A percentile compares a stretch with the other conserved stretches of the same genome.
Conservation (phyloP, 164 flowering plant species). For the Nelumbo lutea region DNA sequence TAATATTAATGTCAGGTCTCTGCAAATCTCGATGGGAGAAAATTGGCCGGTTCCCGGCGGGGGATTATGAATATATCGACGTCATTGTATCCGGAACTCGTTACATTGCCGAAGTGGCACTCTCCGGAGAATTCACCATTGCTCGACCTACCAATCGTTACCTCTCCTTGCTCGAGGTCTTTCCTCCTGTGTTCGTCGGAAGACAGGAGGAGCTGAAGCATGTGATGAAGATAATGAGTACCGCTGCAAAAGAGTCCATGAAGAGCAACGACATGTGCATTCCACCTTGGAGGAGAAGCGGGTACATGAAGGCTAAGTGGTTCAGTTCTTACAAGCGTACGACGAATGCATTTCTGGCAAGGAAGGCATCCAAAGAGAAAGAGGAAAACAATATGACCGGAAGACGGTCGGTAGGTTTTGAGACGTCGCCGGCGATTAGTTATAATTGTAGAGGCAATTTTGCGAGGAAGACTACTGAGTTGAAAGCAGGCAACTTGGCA, state of each 20-base stretch:
- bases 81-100: slow-evolving; percentile 37
- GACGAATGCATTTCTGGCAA: slow-evolving; percentile 16
- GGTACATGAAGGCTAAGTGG: slow-evolving; percentile 76
- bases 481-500: slow-evolving; percentile 35
- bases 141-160: slow-evolving; percentile 56
- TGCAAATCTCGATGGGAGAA: slow-evolving; percentile 81
- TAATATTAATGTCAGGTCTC: slow-evolving; percentile 36
- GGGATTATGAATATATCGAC: slow-evolving; percentile 66
- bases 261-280: slow-evolving; percentile 42
- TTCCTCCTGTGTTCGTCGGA: slow-evolving; percentile 52
- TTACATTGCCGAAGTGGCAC: slow-evolving; percentile 45
- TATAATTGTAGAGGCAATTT: slow-evolving; percentile 30
- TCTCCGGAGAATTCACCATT: slow-evolving; percentile 57
- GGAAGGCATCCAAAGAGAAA: not conserved
- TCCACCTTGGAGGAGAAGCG: slow-evolving; percentile 80
- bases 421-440: slow-evolving; percentile 8
- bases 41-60: slow-evolving; percentile 39
- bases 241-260: slow-evolving; percentile 53
- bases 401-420: slow-evolving; percentile 38
- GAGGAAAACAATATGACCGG: not conserved
- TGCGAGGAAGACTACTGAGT: slow-evolving; percentile 8
- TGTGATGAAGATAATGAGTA: slow-evolving; percentile 54
- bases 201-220: slow-evolving; percentile 45
- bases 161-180: slow-evolving; percentile 30
- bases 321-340: slow-evolving; percentile 56